Conservation (phyloP, 2,329 filamentous ascomycete species). For the Colletotrichum simmondsii region DNA sequence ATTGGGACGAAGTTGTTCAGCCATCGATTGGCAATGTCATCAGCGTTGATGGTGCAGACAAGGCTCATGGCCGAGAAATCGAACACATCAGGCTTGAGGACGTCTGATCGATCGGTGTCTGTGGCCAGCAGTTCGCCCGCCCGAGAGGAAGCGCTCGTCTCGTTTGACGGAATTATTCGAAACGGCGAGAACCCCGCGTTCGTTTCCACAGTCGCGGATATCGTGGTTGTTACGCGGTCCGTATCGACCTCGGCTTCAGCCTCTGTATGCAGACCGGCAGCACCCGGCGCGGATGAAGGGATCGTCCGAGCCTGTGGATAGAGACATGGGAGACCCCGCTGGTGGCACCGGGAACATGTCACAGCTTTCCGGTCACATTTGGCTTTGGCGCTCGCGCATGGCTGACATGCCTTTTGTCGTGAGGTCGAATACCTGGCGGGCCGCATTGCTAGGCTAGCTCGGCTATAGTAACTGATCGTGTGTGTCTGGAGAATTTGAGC, state of each 20-base stretch:
- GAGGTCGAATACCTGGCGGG: conserved; percentile 47
- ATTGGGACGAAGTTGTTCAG: conserved; percentile 57
- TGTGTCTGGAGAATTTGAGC: neutral
- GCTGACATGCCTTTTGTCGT: conserved; percentile 52
- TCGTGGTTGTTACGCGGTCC: too few species aligned
- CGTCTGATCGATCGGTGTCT: neutral
- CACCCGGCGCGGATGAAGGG: neutral
- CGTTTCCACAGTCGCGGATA: neutral
- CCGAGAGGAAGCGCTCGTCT: neutral
- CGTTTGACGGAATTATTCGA: neutral
- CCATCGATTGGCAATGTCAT: conserved; percentile 61
- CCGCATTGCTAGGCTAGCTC: neutral
- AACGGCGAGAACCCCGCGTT: neutral
- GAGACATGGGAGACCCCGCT: conserved; percentile 42
- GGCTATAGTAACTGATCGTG: neutral
- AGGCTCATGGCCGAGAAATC: conserved; percentile 50
- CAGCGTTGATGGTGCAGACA: conserved; percentile 56
- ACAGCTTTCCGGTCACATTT: conserved; percentile 50
- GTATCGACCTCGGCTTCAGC: neutral
- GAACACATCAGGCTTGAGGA: conserved; percentile 28
- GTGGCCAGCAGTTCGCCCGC: too few species aligned
- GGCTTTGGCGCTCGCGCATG: conserved; percentile 50
- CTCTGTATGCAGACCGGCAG: neutral
- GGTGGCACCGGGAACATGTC: conserved; percentile 46
- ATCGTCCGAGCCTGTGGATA: conserved; percentile 38